Conservation (phyloP, 192 early-diverging fungal genomes). For the Phycomyces nitens region DNA sequence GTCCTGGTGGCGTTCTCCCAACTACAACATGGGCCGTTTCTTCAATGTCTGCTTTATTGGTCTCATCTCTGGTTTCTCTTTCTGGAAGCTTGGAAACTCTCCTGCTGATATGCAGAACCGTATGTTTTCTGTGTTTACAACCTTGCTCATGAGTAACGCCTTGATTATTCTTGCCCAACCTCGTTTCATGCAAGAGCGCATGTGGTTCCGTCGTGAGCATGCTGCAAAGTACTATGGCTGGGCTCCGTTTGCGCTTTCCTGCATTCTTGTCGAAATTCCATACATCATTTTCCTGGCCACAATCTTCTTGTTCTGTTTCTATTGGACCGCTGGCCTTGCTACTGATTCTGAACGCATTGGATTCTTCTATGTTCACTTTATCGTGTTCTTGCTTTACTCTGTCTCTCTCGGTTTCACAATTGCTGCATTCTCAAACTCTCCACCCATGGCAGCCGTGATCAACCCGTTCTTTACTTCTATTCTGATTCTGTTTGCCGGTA, state of each 20-base stretch:
- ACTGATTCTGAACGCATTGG: slow-evolving; percentile 44
- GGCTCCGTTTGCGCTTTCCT: slow-evolving; percentile 58
- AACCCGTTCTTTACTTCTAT: slow-evolving; percentile 61
- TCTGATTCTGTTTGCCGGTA: slow-evolving; percentile 59
- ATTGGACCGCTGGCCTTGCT: slow-evolving; percentile 60
- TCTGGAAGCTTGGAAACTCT: slow-evolving; percentile 55
- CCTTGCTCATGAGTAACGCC: slow-evolving; percentile 47
- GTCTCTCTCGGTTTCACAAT: slow-evolving; percentile 59
- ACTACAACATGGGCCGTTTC: slow-evolving; percentile 68
- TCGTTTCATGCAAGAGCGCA: slow-evolving; percentile 56
- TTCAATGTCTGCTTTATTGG: slow-evolving; percentile 51
- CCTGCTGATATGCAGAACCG: slow-evolving; percentile 58
- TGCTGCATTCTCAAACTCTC: slow-evolving; percentile 51
- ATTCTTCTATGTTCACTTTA: slow-evolving; percentile 58
- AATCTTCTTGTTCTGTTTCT: slow-evolving; percentile 54
- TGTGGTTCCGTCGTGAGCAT: slow-evolving; percentile 58
- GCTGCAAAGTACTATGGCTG: slow-evolving; percentile 64
- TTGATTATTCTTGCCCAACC: slow-evolving; percentile 64
- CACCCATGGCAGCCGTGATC: slow-evolving; percentile 56
- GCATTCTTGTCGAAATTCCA: slow-evolving; percentile 58
- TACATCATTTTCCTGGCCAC: slow-evolving; percentile 52
- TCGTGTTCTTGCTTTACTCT: slow-evolving; percentile 50
- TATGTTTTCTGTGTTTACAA: slow-evolving; percentile 44
- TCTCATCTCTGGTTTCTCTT: slow-evolving; percentile 67
- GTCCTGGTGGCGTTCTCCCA: slow-evolving; percentile 65